A percentile compares a stretch with the other conserved stretches of the same genome.
These are phyloP conservation scores for Mortierella hygrophila DNA, from an alignment of 192 early-diverging fungal species.

Conservation along the genomic window DNA sequence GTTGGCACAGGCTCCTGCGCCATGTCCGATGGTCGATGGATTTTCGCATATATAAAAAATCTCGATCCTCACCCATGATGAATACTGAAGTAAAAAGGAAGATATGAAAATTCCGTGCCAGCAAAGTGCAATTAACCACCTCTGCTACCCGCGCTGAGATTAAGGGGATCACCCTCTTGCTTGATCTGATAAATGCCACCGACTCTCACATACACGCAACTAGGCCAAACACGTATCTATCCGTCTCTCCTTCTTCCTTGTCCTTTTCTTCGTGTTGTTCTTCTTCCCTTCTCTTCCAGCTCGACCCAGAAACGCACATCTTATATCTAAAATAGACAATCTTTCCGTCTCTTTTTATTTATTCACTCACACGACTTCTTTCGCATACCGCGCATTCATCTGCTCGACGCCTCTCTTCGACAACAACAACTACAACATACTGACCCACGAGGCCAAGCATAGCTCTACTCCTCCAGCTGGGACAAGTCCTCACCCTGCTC, in stretches of 20 bases:
- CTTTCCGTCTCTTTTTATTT: not conserved
- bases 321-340: not conserved
- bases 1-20: not conserved
- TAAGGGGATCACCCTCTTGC: not conserved
- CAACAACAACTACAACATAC: not conserved
- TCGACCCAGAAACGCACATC: not conserved
- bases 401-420: not conserved
- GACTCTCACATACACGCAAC: not conserved
- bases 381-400: not conserved
- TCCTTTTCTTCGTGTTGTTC: not conserved
- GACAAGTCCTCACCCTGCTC: not conserved
- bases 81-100: slow-evolving; percentile 12
- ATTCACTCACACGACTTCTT: not conserved
- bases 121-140: slow-evolving; percentile 5
- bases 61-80: slow-evolving; percentile 11
- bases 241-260: not conserved
- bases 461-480: not conserved
- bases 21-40: not conserved
- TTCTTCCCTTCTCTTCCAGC: not conserved
- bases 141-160: not conserved
- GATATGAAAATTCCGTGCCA: slow-evolving; percentile 5
- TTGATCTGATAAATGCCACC: not conserved
- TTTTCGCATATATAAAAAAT: not conserved
- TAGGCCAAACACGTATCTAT: not conserved
- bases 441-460: not conserved